phyloP scores from a whole-genome alignment of 2,329 filamentous ascomycete genomes.

The Sphaerulina populicola region DNA sequence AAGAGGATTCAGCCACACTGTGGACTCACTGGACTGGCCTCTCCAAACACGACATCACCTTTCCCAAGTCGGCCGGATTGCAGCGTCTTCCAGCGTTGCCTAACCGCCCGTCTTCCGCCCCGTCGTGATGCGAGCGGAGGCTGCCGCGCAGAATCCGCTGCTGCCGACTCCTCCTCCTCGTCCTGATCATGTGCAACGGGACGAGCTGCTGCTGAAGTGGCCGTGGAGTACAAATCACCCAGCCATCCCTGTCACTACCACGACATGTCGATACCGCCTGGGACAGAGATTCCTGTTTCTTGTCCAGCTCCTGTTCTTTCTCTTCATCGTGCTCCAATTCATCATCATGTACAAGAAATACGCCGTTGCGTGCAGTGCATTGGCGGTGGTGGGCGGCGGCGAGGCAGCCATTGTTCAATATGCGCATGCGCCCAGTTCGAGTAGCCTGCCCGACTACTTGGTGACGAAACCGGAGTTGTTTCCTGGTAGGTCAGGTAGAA shows the following conservation, averaged over 20 bases:
- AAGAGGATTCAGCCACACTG: not conserved
- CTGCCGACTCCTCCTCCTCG: not conserved
- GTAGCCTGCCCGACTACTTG: slow-evolving; percentile 51
- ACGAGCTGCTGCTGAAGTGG: not conserved
- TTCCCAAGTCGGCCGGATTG: not conserved
- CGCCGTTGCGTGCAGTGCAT: slow-evolving; percentile 24
- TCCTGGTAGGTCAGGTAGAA: slow-evolving; percentile 30
- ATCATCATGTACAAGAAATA: slow-evolving; percentile 31
- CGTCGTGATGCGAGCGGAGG: not conserved
- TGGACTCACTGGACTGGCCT: not conserved
- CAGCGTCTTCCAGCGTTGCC: not conserved
- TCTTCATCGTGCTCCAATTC: slow-evolving; percentile 22
- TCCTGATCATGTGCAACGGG: not conserved
- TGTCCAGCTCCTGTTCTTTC: slow-evolving; percentile 25
- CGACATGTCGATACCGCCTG: not conserved
- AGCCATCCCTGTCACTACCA: not conserved
- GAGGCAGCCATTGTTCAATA: slow-evolving; percentile 18
- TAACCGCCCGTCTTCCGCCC: too few relatives aligned
- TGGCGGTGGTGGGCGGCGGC: slow-evolving; percentile 2
- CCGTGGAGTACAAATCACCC: not conserved
- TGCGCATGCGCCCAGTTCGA: slow-evolving; percentile 12
- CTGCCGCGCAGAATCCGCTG: not conserved
- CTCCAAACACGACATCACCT: not conserved
- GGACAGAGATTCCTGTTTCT: not conserved
- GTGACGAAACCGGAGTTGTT: slow-evolving; percentile 53